Conservation (phyloP, 176 grass and related monocot species). For the Olyra latifolia region DNA sequence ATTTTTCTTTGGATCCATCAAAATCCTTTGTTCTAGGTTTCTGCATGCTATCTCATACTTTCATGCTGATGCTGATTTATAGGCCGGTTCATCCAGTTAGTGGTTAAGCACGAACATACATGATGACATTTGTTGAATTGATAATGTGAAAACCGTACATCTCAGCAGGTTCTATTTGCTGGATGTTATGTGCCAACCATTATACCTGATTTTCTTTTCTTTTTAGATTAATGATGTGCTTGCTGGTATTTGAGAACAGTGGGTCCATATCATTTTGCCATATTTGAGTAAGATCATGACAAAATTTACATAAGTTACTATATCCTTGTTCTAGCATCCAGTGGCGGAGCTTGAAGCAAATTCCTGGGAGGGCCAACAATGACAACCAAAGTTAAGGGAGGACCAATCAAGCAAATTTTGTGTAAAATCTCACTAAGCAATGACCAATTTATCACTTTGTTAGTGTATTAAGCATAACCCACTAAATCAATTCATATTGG, state of each 20-base stretch:
- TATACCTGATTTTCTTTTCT: constrained; percentile 6
- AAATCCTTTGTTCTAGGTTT: background rate
- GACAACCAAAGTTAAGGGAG: too few species aligned
- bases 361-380: too few species aligned
- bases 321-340: background rate
- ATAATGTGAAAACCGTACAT: background rate
- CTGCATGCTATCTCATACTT: background rate
- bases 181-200: background rate
- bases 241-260: background rate
- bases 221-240: background rate
- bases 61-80: background rate
- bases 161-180: constrained; percentile 5
- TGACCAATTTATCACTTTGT: too few species aligned
- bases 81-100: background rate
- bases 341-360: too few species aligned
- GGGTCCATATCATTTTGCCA: background rate
- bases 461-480: too few species aligned
- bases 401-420: too few species aligned
- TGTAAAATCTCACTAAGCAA: too few species aligned
- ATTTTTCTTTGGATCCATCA: background rate
- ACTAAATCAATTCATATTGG: too few species aligned
- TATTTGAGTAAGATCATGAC: constrained; percentile 22
- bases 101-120: background rate
- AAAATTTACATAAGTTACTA: background rate
- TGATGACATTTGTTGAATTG: constrained; percentile 13